Percentiles rank a stretch among this genome's conserved stretches.
phyloP scores from a whole-genome alignment of 2,329 filamentous ascomycete genomes.

The Chalaropsis thielavioides region DNA sequence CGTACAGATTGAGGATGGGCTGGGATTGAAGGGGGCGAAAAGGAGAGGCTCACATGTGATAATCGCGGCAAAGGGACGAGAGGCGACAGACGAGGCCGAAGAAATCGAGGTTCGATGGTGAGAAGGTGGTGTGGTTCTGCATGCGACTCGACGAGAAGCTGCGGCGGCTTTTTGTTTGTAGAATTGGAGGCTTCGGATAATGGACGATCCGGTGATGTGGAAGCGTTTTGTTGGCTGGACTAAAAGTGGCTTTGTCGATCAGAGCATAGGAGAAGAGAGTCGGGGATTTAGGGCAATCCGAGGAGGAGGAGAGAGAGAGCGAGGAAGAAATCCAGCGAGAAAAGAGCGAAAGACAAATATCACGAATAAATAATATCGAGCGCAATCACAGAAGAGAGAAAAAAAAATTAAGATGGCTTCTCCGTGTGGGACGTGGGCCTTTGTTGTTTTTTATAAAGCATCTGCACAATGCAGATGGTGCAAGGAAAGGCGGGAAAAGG shows the following conservation, averaged over 20 bases:
- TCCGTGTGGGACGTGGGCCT: slow-evolving; percentile 6
- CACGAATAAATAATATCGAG: not conserved
- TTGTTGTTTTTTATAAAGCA: slow-evolving; percentile 7
- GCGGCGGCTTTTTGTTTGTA: no score
- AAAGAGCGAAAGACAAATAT: slow-evolving; percentile 7
- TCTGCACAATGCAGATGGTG: not conserved
- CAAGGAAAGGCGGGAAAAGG: slow-evolving; percentile 6
- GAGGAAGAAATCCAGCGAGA: not conserved
- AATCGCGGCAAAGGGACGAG: not conserved
- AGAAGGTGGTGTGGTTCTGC: not conserved
- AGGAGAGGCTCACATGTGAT: not conserved
- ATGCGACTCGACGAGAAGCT: no score
- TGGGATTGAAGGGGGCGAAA: not conserved
- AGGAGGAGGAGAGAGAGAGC: not conserved
- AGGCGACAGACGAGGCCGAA: not conserved
- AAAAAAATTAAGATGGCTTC: not conserved
- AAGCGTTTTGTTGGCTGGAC: not conserved
- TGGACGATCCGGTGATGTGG: not conserved
- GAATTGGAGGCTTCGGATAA: not conserved
- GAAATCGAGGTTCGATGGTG: not conserved
- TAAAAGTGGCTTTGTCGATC: not conserved
- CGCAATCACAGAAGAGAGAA: not conserved
- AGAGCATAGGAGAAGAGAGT: not conserved
- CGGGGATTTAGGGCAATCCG: not conserved
- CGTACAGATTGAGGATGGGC: not conserved